Base-by-base conservation (phyloP, 176 grass and related monocot species). In the Juncus inflexus region DNA sequence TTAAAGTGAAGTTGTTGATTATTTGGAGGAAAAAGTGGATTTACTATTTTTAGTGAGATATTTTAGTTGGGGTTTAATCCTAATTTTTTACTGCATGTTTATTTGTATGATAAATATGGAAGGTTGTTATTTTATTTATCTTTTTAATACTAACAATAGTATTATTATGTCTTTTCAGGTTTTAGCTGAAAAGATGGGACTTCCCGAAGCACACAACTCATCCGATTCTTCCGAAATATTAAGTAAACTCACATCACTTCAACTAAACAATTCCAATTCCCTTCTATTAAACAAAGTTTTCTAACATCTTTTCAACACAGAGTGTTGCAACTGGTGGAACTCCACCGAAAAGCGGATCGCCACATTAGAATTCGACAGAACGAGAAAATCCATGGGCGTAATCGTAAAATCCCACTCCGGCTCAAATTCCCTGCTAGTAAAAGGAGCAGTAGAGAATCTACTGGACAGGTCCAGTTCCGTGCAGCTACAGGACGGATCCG, bases 391-490 rank as follows among this genome's bases (percentile, higher is more conserved):
- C 35, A 96, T 96, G 91, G 80, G 91, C 42, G 77, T 86, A 28
- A 90, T 96, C 56, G 79, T 83, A 5, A 65, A 65, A 40, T 84
- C 83, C 62, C 86, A 81, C 73, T 79, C 81, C 61, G 91, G 91
- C 78, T 77, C 35, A 55, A 96, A 88, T 63, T 71, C 77, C 35
- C 70, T 96, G 74, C 87, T 96, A 6, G 91, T 96, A 8, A 96
- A 96, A 88, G 94, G 94, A 76, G 85, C 94, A 61, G 94, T 99
- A 45, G 94, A 99, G 77, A 92, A 70, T 40, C 75, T 99, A 75
- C 73, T 99, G 70, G 94, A 99, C 57, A 79, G 94, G 63, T 84
- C 88, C 71, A 78, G 69, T 28, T 77, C 85, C 49, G 62, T 99
- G 74, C 94, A 99, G 55, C 75, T 99, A 60, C 90, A 76, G 70